Percentiles rank a stretch among this genome's conserved stretches.
phyloP scores from a whole-genome alignment of 192 early-diverging fungal genomes.

The Globomyces pollinis-pini region DNA sequence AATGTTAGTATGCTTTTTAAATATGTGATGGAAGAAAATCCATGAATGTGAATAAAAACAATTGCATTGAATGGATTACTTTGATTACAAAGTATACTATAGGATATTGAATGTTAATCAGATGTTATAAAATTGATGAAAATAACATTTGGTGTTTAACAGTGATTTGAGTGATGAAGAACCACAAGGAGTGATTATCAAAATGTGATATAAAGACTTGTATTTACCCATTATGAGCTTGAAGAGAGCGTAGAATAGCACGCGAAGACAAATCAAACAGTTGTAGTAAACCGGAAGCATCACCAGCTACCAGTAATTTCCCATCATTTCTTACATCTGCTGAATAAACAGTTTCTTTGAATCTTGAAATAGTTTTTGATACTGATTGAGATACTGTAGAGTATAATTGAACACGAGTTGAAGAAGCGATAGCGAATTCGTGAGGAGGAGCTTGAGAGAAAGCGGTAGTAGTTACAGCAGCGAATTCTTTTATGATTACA shows the following conservation, averaged over 20 bases:
- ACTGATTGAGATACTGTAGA: slow-evolving; percentile 70
- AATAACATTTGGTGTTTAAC: too few relatives aligned
- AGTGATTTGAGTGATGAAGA: too few relatives aligned
- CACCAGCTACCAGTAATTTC: slow-evolving; percentile 87
- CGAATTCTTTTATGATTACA: slow-evolving; percentile 80
- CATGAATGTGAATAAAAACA: too few relatives aligned
- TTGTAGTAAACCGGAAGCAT: slow-evolving; percentile 82
- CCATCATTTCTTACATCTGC: slow-evolving; percentile 77
- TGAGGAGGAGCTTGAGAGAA: slow-evolving; percentile 59
- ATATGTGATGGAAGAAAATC: too few relatives aligned
- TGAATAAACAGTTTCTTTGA: slow-evolving; percentile 79
- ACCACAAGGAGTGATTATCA: too few relatives aligned
- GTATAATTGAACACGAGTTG: slow-evolving; percentile 89
- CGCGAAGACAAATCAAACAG: slow-evolving; percentile 45
- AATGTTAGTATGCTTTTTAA: too few relatives aligned
- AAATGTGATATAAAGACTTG: neutral
- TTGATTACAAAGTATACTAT: too few relatives aligned
- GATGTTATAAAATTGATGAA: too few relatives aligned
- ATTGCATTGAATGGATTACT: too few relatives aligned
- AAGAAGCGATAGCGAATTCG: slow-evolving; percentile 86
- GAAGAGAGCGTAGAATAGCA: slow-evolving; percentile 51
- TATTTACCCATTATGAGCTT: slow-evolving; percentile 51
- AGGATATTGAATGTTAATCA: too few relatives aligned
- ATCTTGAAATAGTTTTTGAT: slow-evolving; percentile 87
- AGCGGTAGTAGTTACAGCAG: slow-evolving; percentile 69